These are phyloP conservation scores for Limnomonas spitsbergensis DNA, from an alignment of 139 green algal genomes.

Conservation along the genomic window DNA sequence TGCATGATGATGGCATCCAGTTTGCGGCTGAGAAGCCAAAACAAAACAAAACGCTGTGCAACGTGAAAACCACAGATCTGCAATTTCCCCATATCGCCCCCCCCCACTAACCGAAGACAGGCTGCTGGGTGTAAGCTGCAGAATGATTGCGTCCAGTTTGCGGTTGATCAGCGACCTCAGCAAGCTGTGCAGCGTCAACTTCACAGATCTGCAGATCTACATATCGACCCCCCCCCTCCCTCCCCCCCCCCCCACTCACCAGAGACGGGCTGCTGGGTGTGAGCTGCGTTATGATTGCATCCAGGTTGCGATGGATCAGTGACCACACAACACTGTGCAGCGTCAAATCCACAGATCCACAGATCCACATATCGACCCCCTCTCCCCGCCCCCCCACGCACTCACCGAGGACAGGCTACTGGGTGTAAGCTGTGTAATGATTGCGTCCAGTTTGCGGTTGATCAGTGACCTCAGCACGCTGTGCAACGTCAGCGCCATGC, in stretches of 20 bases:
- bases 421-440: constrained; percentile 14
- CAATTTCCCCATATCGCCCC: too few species aligned
- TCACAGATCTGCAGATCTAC: too few species aligned
- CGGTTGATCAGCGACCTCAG: constrained; percentile 35
- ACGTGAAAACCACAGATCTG: too few species aligned
- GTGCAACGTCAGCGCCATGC: constrained; percentile 28
- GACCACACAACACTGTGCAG: constrained; percentile 31
- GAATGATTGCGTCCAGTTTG: constrained; percentile 24
- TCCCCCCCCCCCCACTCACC: background rate
- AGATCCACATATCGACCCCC: too few species aligned
- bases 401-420: constrained; percentile 8
- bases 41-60: constrained; percentile 29
- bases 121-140: constrained; percentile 10
- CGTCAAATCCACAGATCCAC: constrained; percentile 25
- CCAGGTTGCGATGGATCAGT: constrained; percentile 32
- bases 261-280: constrained; percentile 4
- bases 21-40: constrained; percentile 32
- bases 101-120: constrained; percentile 9
- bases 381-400: too few species aligned
- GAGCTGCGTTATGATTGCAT: constrained; percentile 17
- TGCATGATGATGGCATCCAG: constrained; percentile 19
- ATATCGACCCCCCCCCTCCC: too few species aligned
- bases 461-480: constrained; percentile 37
- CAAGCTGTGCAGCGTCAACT: constrained; percentile 28
- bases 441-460: constrained; percentile 24